Base-by-base conservation (phyloP, 2,329 filamentous ascomycete genomes). In the Aspergillus hiratsukae region DNA sequence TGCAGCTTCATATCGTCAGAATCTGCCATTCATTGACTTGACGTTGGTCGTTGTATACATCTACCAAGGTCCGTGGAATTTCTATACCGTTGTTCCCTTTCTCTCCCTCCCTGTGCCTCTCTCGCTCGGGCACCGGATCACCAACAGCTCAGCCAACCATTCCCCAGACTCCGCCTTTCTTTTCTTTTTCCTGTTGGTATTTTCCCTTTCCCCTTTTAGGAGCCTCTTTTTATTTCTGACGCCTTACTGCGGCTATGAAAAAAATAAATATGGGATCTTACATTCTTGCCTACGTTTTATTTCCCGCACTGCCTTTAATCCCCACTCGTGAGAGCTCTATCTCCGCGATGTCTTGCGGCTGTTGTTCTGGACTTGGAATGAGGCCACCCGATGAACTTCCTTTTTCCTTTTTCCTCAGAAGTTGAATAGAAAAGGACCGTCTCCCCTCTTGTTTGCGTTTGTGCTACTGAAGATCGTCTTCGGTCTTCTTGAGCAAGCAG, bases 321-420 rank as follows among this genome's bases (percentile, higher is more conserved):
- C 59, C 61, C 61, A 60, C 59, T 57, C 54, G 53, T 48, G 46
- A 54, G 51, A 52, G 50, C 54, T 35, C 31, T 28, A 10, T 52
- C 41, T 43, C 43, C 46, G 37, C 46, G 49, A 55, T 56, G 56
- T 49, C 19, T 52, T 28, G 37, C 54, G 53, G 56, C 51, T 48
- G 51, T 53, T 45, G 53, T 49, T 23, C 53, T 49, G 41, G 57
- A 45, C 28, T 40, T 50, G 28, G 49, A 51, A 54, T 56, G 53
- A 37, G 48, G 27, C 23, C 43, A 29, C 55, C 49, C 51, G 53
- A 37, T 51, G 21, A 25, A 11, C 21, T 53, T 51, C 43, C 37
- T 51, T 35, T 29, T 29, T 46, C 31, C 50, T 41, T 21, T 53
- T 21, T 37, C 8, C 28, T 40, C 11, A 19, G 17, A 37, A 17